Conservation (phyloP, 306 rosid genomes). For the Ceratonia siliqua region DNA sequence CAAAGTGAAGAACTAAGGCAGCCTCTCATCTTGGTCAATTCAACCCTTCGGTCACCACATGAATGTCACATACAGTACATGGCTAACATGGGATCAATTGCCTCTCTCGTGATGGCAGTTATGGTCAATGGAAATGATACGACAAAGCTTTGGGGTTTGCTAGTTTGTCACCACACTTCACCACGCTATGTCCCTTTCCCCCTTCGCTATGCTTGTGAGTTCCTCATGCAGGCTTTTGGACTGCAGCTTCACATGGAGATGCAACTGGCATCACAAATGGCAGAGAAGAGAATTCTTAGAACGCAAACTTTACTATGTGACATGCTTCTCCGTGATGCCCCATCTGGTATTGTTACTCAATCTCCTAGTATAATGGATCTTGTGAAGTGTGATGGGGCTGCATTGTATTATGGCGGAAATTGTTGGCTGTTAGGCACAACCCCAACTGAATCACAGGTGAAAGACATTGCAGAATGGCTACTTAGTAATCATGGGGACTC, state of each 20-base stretch:
- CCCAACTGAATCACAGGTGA: constrained; percentile 76
- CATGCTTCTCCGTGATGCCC: constrained; percentile 84
- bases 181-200: constrained; percentile 80
- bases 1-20: constrained; percentile 63
- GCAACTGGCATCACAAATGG: constrained; percentile 69
- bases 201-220: constrained; percentile 86
- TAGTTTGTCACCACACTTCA: constrained; percentile 85
- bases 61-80: constrained; percentile 74
- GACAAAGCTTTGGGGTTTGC: constrained; percentile 85
- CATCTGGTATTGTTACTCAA: constrained; percentile 62
- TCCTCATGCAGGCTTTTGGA: constrained; percentile 84
- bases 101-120: constrained; percentile 75
- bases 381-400: constrained; percentile 87
- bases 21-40: constrained; percentile 81
- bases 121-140: constrained; percentile 51
- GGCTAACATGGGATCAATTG: constrained; percentile 79
- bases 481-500: constrained; percentile 62
- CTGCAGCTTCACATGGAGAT: constrained; percentile 77
- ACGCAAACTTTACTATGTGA: constrained; percentile 87
- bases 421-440: constrained; percentile 78
- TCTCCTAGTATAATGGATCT: constrained; percentile 80
- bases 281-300: constrained; percentile 61
- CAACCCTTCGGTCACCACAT: constrained; percentile 80
- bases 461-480: constrained; percentile 75
- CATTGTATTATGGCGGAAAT: constrained; percentile 61